phyloP scores from a whole-genome alignment of 139 green algal species.

The Closterium sp. region DNA sequence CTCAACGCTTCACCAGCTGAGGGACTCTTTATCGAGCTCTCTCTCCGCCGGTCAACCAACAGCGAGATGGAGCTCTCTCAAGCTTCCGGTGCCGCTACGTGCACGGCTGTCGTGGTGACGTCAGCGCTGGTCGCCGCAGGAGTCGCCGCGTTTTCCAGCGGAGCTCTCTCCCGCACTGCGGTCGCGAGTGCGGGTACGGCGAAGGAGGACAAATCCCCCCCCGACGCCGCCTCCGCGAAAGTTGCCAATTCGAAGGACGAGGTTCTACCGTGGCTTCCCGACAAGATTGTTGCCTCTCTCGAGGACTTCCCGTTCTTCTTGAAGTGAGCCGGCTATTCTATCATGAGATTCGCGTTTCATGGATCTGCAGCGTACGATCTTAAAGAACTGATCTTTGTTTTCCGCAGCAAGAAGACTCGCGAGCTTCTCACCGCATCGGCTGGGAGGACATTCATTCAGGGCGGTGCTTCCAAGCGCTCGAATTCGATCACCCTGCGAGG shows the following conservation, averaged over 20 bases:
- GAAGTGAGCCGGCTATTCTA: neutral
- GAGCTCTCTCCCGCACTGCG: neutral
- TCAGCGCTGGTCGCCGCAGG: neutral
- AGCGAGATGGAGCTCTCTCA: neutral
- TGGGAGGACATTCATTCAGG: neutral
- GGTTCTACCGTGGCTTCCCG: neutral
- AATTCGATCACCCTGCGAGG: neutral
- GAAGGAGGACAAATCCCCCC: neutral
- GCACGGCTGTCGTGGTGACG: neutral
- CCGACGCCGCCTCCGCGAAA: neutral
- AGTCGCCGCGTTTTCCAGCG: neutral
- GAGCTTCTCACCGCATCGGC: neutral
- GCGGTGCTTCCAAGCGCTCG: neutral
- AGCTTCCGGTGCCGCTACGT: neutral
- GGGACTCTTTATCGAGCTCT: neutral
- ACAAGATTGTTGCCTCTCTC: neutral
- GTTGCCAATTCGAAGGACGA: neutral
- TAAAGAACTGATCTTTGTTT: neutral
- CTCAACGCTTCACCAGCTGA: neutral
- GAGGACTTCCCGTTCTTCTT: neutral
- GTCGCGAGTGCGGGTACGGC: neutral
- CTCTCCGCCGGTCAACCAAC: neutral
- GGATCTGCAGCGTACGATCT: neutral
- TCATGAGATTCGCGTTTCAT: neutral
- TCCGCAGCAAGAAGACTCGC: neutral